phyloP scores from a whole-genome alignment of 139 green algal species.

The Nannochloris sp. region DNA sequence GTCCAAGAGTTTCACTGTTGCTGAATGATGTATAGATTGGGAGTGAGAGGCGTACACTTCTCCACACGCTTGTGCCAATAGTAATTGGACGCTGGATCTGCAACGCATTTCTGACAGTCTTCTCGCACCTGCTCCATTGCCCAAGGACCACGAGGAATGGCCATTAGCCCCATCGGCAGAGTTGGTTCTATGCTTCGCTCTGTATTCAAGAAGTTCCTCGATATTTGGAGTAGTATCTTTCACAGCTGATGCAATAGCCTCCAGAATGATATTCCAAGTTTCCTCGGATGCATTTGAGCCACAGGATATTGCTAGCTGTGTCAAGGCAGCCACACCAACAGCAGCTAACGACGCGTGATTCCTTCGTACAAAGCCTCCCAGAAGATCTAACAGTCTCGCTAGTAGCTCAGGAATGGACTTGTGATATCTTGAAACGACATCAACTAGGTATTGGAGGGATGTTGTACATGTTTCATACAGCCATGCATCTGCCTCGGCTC shows the following conservation, averaged over 20 bases:
- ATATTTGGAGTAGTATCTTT: constrained; percentile 50
- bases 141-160: constrained; percentile 38
- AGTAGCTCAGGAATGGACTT: constrained; percentile 42
- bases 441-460: constrained; percentile 90
- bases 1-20: constrained; percentile 51
- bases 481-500: constrained; percentile 79
- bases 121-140: constrained; percentile 58
- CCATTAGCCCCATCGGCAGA: constrained; percentile 1
- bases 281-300: constrained; percentile 23
- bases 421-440: constrained; percentile 86
- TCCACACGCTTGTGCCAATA: constrained; percentile 58
- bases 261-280: constrained; percentile 49
- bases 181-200: constrained; percentile 4
- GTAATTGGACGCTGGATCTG: constrained; percentile 70
- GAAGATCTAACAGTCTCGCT: constrained; percentile 60
- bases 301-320: constrained; percentile 54
- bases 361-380: constrained; percentile 71
- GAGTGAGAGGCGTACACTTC: constrained; percentile 53
- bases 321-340: constrained; percentile 81
- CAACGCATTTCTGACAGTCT: constrained; percentile 64
- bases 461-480: constrained; percentile 96
- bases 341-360: constrained; percentile 79
- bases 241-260: constrained; percentile 32
- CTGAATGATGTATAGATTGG: constrained; percentile 17
- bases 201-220: constrained; percentile 17